Conservation (phyloP, 208 protist species). For the Angomonas ambiguus region DNA sequence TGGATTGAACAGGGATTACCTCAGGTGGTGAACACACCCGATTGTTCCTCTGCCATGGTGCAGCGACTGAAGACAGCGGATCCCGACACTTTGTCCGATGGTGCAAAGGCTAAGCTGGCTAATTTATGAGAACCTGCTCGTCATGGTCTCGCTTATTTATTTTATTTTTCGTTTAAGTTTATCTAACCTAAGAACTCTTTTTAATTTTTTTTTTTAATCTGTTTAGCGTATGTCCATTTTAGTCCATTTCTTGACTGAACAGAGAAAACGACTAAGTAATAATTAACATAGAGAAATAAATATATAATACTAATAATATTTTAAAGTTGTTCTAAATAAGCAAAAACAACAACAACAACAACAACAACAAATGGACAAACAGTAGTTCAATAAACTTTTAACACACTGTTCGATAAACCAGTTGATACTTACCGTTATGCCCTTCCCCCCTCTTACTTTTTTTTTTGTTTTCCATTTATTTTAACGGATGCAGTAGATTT, state of each 20-base stretch:
- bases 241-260: too few relatives aligned
- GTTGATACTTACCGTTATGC: too few relatives aligned
- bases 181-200: neutral
- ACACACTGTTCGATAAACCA: too few relatives aligned
- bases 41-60: slow-evolving; percentile 29
- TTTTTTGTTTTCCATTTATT: neutral
- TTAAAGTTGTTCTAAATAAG: neutral
- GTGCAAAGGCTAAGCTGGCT: slow-evolving; percentile 45
- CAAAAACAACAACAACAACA: slow-evolving; percentile 4
- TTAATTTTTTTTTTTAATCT: neutral
- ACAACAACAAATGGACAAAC: slow-evolving; percentile 3
- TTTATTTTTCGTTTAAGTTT: slow-evolving; percentile 15
- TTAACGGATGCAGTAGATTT: neutral
- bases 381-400: too few relatives aligned
- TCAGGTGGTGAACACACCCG: slow-evolving; percentile 27
- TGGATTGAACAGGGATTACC: slow-evolving; percentile 56
- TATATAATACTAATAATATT: neutral
- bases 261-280: too few relatives aligned
- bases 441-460: neutral
- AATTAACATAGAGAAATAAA: neutral
- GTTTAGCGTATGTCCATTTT: too few relatives aligned
- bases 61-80: slow-evolving; percentile 31
- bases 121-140: neutral
- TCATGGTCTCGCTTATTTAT: slow-evolving; percentile 1
- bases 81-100: slow-evolving; percentile 37